Evolutionary conservation across 306 rosid genomes (phyloP).

Genomic region (Styphnolobium japonicum): DNA sequence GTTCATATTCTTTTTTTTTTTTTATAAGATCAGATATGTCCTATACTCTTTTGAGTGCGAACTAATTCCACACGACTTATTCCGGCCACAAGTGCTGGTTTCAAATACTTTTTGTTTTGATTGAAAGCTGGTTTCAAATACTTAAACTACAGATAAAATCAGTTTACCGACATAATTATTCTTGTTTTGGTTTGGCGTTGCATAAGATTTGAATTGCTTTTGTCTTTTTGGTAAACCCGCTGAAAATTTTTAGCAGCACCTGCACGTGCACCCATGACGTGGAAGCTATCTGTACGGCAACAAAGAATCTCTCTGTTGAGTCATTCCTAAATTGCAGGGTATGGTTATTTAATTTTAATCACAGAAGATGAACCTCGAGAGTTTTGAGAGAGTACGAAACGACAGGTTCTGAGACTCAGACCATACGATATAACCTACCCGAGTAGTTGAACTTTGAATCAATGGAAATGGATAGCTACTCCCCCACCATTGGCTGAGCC

Average conservation of each 20-base stretch:
- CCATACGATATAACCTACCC: background rate
- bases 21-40: no score
- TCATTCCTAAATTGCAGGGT: conserved; percentile 10
- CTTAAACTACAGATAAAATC: no score
- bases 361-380: background rate
- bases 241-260: background rate
- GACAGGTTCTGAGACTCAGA: background rate
- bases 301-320: background rate
- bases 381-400: background rate
- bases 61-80: no score
- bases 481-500: background rate
- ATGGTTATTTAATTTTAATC: background rate
- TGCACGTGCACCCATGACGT: conserved; percentile 13
- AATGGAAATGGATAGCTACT: background rate
- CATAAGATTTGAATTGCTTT: background rate
- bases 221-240: background rate
- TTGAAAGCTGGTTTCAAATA: no score
- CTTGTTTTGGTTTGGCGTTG: background rate
- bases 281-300: background rate
- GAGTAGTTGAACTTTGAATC: background rate
- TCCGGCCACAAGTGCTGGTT: no score
- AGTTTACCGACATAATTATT: no score
- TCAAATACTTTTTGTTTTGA: no score
- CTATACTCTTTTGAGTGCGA: no score
- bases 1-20: no score